Percentiles rank a stretch among this genome's conserved stretches.
phyloP scores from a whole-genome alignment of 2,329 filamentous ascomycete genomes.

The Pseudopyricularia cyperi region DNA sequence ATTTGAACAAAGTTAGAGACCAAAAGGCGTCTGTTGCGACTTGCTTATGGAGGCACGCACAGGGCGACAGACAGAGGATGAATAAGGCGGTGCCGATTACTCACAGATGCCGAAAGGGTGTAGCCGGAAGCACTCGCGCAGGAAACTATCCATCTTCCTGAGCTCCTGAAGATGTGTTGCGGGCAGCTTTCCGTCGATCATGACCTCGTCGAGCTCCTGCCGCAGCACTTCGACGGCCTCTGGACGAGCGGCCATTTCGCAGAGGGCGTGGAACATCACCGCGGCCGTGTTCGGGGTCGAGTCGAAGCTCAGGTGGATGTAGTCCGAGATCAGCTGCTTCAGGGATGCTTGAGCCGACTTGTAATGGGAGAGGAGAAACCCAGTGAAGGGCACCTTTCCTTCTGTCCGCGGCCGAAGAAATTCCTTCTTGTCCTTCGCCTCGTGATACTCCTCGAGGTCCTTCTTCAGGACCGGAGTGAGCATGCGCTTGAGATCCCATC shows the following conservation, averaged over 20 bases:
- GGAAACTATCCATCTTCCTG: neutral
- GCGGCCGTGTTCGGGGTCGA: neutral
- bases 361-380: neutral
- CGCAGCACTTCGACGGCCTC: neutral
- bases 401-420: neutral
- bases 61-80: too few relatives aligned
- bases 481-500: neutral
- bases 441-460: constrained; percentile 2
- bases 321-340: neutral
- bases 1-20: too few relatives aligned
- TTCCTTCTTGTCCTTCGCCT: neutral
- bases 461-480: neutral
- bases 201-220: neutral
- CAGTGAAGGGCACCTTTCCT: neutral
- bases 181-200: neutral
- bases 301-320: neutral
- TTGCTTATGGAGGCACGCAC: too few relatives aligned
- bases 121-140: neutral
- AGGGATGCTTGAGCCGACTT: neutral
- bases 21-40: too few relatives aligned
- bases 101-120: neutral
- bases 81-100: too few relatives aligned
- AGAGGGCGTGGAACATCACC: neutral
- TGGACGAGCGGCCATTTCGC: neutral
- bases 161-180: neutral